These are phyloP conservation scores for Colletotrichum falcatum DNA, from an alignment of 2,329 filamentous ascomycete genomes.

Conservation along the genomic window DNA sequence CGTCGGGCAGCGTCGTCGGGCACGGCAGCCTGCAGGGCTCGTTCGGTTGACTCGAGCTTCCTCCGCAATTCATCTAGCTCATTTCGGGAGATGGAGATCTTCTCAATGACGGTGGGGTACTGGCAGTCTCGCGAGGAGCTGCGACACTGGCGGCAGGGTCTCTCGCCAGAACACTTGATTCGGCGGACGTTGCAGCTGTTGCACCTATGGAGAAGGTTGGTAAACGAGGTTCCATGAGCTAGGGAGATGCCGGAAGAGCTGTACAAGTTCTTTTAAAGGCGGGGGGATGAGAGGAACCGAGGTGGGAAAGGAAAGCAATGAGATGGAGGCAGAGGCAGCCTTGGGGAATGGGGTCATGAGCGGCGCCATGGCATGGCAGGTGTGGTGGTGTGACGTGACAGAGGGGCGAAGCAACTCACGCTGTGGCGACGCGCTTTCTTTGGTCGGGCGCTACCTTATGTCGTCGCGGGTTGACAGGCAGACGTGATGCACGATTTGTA, in stretches of 20 bases:
- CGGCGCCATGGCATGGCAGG: not conserved
- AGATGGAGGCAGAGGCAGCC: not conserved
- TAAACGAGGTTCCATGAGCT: not conserved
- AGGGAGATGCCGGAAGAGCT: not conserved
- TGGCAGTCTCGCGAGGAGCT: slow-evolving; percentile 58
- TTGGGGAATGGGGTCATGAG: not conserved
- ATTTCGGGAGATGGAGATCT: slow-evolving; percentile 55
- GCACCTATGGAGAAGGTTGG: slow-evolving; percentile 53
- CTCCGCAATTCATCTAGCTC: slow-evolving; percentile 57
- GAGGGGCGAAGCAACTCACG: slow-evolving; percentile 53
- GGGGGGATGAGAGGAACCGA: not conserved
- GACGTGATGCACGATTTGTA: slow-evolving; percentile 48
- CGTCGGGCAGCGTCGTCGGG: slow-evolving; percentile 52
- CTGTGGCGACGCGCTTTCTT: slow-evolving; percentile 62
- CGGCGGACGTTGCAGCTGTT: slow-evolving; percentile 65
- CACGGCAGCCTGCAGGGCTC: slow-evolving; percentile 52
- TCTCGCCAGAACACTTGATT: slow-evolving; percentile 64
- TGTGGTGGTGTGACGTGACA: not conserved
- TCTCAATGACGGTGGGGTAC: slow-evolving; percentile 60
- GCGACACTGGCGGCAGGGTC: slow-evolving; percentile 60
- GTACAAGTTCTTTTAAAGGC: not conserved
- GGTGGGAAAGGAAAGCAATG: not conserved
- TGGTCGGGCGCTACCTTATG: slow-evolving; percentile 60
- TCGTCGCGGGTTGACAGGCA: slow-evolving; percentile 63
- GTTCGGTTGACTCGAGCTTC: slow-evolving; percentile 56